These are phyloP conservation scores for Dalbergia cultrata DNA, from an alignment of 306 rosid genomes.

Conservation along the genomic window DNA sequence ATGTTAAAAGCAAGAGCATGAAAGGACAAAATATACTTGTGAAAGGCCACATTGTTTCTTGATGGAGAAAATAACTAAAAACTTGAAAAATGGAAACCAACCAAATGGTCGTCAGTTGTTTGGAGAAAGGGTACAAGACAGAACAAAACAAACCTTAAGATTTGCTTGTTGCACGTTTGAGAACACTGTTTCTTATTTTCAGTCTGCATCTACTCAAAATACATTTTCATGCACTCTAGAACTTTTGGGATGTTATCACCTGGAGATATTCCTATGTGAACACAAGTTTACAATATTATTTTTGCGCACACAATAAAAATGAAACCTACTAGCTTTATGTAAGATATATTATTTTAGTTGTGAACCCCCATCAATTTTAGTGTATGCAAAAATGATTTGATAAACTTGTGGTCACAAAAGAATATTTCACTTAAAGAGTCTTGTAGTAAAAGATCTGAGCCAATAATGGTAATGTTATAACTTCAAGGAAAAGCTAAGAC, in stretches of 20 bases:
- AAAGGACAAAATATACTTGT: not conserved
- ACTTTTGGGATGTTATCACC: not conserved
- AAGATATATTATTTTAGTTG: too few relatives aligned
- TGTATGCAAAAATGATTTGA: too few relatives aligned
- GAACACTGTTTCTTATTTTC: not conserved
- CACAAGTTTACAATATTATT: too few relatives aligned
- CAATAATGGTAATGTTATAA: constrained; percentile 22
- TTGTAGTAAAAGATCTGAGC: constrained; percentile 16
- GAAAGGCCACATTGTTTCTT: not conserved
- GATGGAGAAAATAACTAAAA: not conserved
- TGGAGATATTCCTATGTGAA: not conserved
- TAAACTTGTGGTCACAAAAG: too few relatives aligned
- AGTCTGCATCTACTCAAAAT: constrained; percentile 19
- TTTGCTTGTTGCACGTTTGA: not conserved
- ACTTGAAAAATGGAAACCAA: not conserved
- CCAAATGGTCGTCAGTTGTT: not conserved
- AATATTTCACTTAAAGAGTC: not conserved
- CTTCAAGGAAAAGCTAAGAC: not conserved
- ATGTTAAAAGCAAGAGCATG: not conserved
- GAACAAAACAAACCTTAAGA: not conserved
- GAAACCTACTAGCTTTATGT: too few relatives aligned
- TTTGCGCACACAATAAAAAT: too few relatives aligned
- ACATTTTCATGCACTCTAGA: not conserved
- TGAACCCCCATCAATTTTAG: too few relatives aligned
- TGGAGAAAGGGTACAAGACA: not conserved